Base-by-base conservation (phyloP, 345 rosid species). In the Alliaria petiolata region DNA sequence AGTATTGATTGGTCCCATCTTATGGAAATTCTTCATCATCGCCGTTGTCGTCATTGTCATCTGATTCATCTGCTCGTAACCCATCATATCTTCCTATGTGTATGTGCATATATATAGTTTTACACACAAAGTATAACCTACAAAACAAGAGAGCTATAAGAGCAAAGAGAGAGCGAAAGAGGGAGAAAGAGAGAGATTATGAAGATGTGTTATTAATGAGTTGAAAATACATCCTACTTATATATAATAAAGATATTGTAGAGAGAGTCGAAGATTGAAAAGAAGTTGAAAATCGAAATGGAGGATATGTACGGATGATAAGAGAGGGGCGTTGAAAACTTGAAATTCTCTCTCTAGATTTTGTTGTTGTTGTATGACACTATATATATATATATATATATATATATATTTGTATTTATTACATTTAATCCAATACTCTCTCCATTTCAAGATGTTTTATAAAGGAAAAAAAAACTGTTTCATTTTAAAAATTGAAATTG, bases 61-160 rank as follows among this genome's bases (percentile, higher is more conserved):
- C 79, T 75, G 79, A 68, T 75, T 75, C 74, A 75, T 75, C 65
- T 75, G 50, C 69, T 75, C 79, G 69, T 68, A 75, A 17, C 42
- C 74, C 74, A 75, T 75, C 74, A 62, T 74, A 66, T 66, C 62
- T 74, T 62, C 74, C 69, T 69, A 67, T 67, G 44, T 67, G 35
- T 68, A 68, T 68, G 38, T 68, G 55, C 50, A 62, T 60, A 62
- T 67, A 65, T 64, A 42, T 38, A 5, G 62, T 4, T 30, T 6
- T 58, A 36, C 11, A 53, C 54, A 62, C 52, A 60, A 38, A 57
- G 50, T 44, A 60, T 49, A 70, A 49, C 75, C 59, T 43, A 39
- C 13, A 36, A 19, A n/a, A n/a, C n/a, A n/a, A n/a, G n/a, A n/a
- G n/a, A 49, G 47, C 51, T 36, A 44, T 6, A 11, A 33, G 55